Percentiles rank a stretch among this genome's conserved stretches.
Evolutionary conservation across 371 early-diverging fungal genomes (phyloP).

Genomic region (Actinomucor elegans): DNA sequence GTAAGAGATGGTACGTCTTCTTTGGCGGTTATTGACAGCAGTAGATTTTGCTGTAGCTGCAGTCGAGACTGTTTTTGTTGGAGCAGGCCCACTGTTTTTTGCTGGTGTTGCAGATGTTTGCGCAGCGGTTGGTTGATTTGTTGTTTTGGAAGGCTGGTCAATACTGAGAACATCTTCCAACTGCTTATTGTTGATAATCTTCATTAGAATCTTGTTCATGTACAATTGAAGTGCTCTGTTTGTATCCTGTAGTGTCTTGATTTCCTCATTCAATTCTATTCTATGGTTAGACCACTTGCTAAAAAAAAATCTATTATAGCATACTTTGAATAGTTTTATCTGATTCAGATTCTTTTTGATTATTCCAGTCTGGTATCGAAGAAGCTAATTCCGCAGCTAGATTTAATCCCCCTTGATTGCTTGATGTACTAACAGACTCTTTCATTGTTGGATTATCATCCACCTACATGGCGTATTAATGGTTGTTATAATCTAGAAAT

Average conservation of each 20-base stretch:
- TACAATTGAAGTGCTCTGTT: conserved; percentile 50
- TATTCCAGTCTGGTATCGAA: conserved; percentile 22
- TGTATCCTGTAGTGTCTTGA: conserved; percentile 42
- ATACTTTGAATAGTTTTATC: conserved; percentile 18
- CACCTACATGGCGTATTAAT: conserved; percentile 1
- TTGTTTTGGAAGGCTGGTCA: conserved; percentile 37
- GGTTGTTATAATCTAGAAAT: background rate
- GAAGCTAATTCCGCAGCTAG: conserved; percentile 64
- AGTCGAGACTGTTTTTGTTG: conserved; percentile 35
- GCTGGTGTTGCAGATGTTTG: conserved; percentile 3
- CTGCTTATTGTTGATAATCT: conserved; percentile 47
- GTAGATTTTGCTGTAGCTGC: conserved; percentile 4
- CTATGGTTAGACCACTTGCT: too few species aligned
- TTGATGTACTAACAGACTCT: conserved; percentile 11
- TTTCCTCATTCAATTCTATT: conserved; percentile 48
- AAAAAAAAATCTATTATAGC: background rate
- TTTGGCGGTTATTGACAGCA: conserved; percentile 17
- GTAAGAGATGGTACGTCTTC: conserved; percentile 52
- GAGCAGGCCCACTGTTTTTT: conserved; percentile 20
- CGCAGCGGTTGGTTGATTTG: background rate
- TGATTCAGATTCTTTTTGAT: conserved; percentile 16
- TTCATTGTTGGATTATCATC: conserved; percentile 7
- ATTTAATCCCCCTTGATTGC: conserved; percentile 31
- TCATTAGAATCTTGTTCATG: conserved; percentile 54
- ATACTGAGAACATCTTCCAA: conserved; percentile 51